phyloP scores from a whole-genome alignment of 2,329 filamentous ascomycete species.

The Pseudovirgaria hyperparasitica region DNA sequence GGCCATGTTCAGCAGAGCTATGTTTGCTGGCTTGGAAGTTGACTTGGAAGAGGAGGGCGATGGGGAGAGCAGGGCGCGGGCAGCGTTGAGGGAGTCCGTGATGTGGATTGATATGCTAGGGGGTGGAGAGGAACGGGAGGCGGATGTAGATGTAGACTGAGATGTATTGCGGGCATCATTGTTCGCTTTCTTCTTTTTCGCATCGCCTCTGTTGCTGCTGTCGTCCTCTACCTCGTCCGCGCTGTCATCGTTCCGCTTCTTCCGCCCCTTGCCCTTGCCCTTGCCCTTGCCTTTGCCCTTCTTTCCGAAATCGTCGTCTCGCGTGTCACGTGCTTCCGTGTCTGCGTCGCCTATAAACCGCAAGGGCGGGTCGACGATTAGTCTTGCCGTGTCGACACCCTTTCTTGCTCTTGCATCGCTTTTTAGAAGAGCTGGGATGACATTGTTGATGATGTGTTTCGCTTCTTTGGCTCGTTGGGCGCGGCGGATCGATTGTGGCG shows the following conservation, averaged over 20 bases:
- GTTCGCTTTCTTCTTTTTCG: conserved; percentile 1
- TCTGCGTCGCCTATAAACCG: background rate
- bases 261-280: conserved; percentile 6
- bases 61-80: conserved; percentile 22
- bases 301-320: conserved; percentile 4
- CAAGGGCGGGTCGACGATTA: conserved; percentile 29
- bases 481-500: conserved; percentile 20
- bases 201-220: conserved; percentile 3
- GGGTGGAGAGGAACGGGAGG: conserved; percentile 3
- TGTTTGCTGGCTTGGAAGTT: conserved; percentile 15
- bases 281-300: conserved; percentile 4
- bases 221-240: conserved; percentile 6
- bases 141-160: too few relatives aligned
- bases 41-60: conserved; percentile 1
- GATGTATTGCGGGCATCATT: too few relatives aligned
- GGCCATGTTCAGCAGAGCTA: conserved; percentile 51
- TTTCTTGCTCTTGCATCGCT: conserved; percentile 42
- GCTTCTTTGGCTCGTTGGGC: conserved; percentile 39
- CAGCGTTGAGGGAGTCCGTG: conserved; percentile 43
- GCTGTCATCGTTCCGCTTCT: conserved; percentile 7
- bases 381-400: conserved; percentile 40
- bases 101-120: conserved; percentile 34
- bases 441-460: conserved; percentile 44
- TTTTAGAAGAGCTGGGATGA: conserved; percentile 43
- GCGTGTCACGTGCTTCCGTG: background rate